Base-by-base conservation (phyloP, 1,284 basidiomycete species). In the Laetiporus sulphureus region DNA sequence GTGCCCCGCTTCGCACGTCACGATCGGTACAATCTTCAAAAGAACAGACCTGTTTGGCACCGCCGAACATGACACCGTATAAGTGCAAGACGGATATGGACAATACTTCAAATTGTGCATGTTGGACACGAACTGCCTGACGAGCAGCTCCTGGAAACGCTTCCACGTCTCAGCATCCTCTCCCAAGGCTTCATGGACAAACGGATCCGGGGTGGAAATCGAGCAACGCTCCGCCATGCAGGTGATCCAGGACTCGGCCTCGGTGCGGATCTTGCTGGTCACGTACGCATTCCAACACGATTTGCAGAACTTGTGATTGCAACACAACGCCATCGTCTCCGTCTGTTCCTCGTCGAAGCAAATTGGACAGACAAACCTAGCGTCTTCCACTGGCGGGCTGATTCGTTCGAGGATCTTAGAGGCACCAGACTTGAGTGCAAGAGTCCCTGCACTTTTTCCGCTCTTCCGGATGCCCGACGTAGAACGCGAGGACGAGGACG, bases 201-300 rank as follows among this genome's bases (percentile, higher is more conserved):
- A 85, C 0, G 62, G 43, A 54, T 87, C 82, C 2, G 81, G 72
- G 3, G 88, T 80, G 41, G 93, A 75, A 40, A 91, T 69, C 22
- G 75, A 72, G 65, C 96, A 99, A 33, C 81, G 82, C 56, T 87
- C 86, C 27, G 85, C 87, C 95, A 99, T 97, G 69, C 95, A 99
- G 48, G 88, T 79, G 49, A 98, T 82, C 31, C 75, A 69, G 50
- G 85, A 82, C 61, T 98, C 95, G 42, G 87, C 90, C 60, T 99
- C 95, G 45, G 85, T 85, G 48, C 77, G 79, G 57, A 99, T 80
- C 72, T 99, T 98, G 53, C 84, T 82, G 32, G 72, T 71, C 38
- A 89, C 62, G 62, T 98, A 98, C 36, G 85, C 81, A 36, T 67
- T 67, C 87, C 96, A 99, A 67, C 95, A 99, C 13, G 72, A 79